Base-by-base conservation (phyloP, 2,329 filamentous ascomycete species). In the Bipolaris gigantea region DNA sequence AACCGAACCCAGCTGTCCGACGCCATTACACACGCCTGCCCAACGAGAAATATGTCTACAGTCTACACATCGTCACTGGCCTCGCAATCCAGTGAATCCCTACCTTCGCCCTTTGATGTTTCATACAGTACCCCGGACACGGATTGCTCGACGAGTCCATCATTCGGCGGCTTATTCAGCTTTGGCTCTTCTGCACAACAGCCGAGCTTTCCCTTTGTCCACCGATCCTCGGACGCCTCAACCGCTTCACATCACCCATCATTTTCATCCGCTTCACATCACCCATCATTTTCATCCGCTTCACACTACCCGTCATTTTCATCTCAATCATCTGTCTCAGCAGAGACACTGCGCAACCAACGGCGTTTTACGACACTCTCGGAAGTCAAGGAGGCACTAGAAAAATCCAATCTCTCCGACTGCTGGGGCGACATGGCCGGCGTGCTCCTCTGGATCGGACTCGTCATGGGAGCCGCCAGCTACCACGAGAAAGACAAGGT, bases 341-440 rank as follows among this genome's bases (percentile, higher is more conserved):
- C 57, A 4, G 53, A 59, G 11, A 30, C 40, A 51, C 2, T 59
- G 34, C 19, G 38, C 30, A 4, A 16, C 62, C 8, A 56, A 38
- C 9, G 40, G 4, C 25, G 25, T 10, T 42, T 30, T 10, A 57
- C 40, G 1, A 62, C 72, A 30, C 65, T 75, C 4, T 38, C 27
- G 3, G 32, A 57, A 16, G 56, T 75, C 11, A 62, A 62, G 35
- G 50, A 53, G 4, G 60, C 65, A 3, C 61, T 75, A 35, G 54
- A 70, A 25, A 61, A 52, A n/a, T 72, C 71, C 2, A 60, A 74
- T 43, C 50, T 73, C 27, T 67, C 69, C 4, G 61, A 69, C 19
- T 69, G 65, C 41, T 75, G 73, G 73, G 50, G 51, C 42, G 71
- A 74, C 49, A 70, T 75, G 65, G 68, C 68, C 1, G 73, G 73